These are phyloP conservation scores for Glycyrrhiza uralensis DNA, from an alignment of 306 rosid genomes.

Conservation along the genomic window DNA sequence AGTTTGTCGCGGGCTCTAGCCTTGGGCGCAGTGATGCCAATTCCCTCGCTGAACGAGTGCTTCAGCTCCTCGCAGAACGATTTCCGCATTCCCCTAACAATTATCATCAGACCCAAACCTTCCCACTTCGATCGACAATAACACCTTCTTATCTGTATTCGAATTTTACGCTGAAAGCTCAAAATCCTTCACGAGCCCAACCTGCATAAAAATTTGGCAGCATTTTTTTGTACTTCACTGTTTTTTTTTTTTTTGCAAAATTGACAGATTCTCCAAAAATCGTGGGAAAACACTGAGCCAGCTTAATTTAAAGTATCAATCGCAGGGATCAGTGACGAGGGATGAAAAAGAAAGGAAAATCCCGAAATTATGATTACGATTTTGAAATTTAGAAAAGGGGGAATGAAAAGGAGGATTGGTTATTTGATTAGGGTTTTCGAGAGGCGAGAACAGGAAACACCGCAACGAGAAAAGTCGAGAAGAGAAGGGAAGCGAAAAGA, in stretches of 20 bases:
- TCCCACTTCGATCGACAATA: conserved; percentile 62
- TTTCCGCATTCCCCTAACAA: conserved; percentile 97
- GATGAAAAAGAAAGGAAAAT: background rate
- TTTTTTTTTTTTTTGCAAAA: background rate
- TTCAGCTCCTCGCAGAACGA: conserved; percentile 67
- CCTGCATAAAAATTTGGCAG: conserved; percentile 45
- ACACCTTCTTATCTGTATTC: conserved; percentile 37
- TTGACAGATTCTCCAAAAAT: background rate
- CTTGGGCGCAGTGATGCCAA: conserved; percentile 72
- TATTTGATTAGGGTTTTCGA: conserved; percentile 37
- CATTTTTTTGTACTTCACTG: background rate
- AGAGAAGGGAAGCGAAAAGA: background rate
- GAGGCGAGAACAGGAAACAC: background rate
- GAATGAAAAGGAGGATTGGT: background rate
- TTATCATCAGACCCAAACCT: conserved; percentile 86
- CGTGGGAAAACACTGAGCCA: background rate
- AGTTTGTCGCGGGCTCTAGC: conserved; percentile 86
- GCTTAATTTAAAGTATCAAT: background rate
- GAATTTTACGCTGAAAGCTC: conserved; percentile 42
- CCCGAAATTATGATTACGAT: background rate
- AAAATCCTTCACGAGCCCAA: conserved; percentile 28
- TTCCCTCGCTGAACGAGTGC: conserved; percentile 64
- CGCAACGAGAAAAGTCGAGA: conserved; percentile 17
- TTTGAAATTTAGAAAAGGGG: background rate
- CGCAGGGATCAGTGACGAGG: background rate